Conservation (phyloP, 2,329 filamentous ascomycete genomes). For the Chaetothyriales sp. region DNA sequence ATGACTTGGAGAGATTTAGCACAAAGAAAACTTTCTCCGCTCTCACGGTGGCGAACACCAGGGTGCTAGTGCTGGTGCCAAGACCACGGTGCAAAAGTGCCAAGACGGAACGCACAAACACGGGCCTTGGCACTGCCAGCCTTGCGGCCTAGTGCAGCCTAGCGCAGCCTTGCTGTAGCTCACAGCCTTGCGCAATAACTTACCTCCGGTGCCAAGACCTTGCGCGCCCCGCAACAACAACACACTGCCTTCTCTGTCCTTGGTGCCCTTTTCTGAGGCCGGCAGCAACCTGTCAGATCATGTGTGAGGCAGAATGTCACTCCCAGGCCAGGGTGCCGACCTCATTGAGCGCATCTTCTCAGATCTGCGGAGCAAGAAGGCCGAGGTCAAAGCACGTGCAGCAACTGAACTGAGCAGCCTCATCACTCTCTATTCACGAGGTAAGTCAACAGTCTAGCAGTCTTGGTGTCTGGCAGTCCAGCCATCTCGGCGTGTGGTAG, state of each 20-base stretch:
- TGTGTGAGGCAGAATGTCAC: constrained; percentile 26
- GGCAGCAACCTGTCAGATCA: not conserved
- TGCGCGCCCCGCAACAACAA: not conserved
- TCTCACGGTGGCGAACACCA: not conserved
- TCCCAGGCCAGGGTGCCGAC: constrained; percentile 34
- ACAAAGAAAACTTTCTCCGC: not conserved
- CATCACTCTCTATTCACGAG: constrained; percentile 33
- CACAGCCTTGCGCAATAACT: not conserved
- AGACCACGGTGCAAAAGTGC: not conserved
- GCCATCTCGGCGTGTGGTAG: no score
- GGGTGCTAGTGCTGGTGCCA: not conserved
- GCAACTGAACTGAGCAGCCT: constrained; percentile 35
- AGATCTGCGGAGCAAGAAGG: constrained; percentile 45
- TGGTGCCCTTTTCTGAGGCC: not conserved
- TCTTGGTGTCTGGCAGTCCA: not conserved
- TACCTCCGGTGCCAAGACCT: not conserved
- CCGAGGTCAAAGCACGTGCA: constrained; percentile 36
- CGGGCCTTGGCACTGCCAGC: no score
- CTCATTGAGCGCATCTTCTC: constrained; percentile 42
- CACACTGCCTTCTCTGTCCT: not conserved
- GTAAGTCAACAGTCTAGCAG: constrained; percentile 19
- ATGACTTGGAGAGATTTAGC: not conserved
- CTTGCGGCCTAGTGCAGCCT: not conserved
- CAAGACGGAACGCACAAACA: not conserved
- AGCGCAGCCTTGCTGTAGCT: not conserved